Percentiles rank a stretch among this genome's conserved stretches.
These are phyloP conservation scores for Aureococcus anophagefferens DNA, from an alignment of 108 stramenopile species.

Conservation along the genomic window DNA sequence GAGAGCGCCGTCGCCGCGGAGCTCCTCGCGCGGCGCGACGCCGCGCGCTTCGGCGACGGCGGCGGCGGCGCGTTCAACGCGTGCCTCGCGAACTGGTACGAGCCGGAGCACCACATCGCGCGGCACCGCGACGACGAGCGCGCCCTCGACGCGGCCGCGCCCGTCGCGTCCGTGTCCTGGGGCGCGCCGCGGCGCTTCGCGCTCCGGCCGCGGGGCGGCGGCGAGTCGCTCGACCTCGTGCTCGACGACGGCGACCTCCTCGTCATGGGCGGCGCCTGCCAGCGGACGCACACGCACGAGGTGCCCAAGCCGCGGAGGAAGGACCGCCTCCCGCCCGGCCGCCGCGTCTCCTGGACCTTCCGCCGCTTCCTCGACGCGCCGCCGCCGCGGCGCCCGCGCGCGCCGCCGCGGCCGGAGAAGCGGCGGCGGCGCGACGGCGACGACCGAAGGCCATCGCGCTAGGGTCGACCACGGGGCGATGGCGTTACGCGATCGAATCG, in stretches of 20 bases:
- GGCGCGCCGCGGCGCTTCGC: conserved; percentile 47
- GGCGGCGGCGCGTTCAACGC: conserved; percentile 22
- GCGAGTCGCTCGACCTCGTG: conserved; percentile 18
- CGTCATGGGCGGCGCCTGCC: conserved; percentile 46
- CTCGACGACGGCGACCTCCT: conserved; percentile 43
- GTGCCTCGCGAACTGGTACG: conserved; percentile 51
- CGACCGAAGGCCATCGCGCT: too few relatives aligned
- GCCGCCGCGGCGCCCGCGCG: too few relatives aligned
- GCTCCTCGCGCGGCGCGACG: too few relatives aligned
- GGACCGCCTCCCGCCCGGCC: neutral
- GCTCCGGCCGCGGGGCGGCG: conserved; percentile 16
- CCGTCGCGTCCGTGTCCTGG: conserved; percentile 41
- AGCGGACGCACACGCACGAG: conserved; percentile 41
- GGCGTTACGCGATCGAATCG: too few relatives aligned
- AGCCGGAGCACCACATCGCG: conserved; percentile 36
- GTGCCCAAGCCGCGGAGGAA: conserved; percentile 35
- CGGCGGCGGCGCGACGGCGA: too few relatives aligned
- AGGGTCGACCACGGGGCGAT: too few relatives aligned
- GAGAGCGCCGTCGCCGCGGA: too few relatives aligned
- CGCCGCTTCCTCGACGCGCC: too few relatives aligned
- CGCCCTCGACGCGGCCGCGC: conserved; percentile 17
- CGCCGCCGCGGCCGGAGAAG: too few relatives aligned
- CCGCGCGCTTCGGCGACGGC: too few relatives aligned
- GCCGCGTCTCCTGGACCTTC: neutral
- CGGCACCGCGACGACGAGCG: conserved; percentile 42